phyloP scores from a whole-genome alignment of 2,329 filamentous ascomycete genomes.

The Paraphaeosphaeria minitans region DNA sequence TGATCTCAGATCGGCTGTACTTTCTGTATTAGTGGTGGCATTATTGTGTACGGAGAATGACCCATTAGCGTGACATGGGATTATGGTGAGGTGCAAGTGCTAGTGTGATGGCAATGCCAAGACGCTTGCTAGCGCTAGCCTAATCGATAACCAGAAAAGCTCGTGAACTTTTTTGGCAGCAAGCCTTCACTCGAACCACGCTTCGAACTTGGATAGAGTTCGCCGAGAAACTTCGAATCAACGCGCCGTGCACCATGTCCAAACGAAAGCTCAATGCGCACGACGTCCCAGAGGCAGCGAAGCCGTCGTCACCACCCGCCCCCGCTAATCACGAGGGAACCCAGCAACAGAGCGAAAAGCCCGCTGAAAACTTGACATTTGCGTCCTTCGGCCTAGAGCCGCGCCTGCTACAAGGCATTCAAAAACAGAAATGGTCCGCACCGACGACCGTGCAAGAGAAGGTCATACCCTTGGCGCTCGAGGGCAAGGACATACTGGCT shows the following conservation, averaged over 20 bases:
- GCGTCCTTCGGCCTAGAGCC: conserved; percentile 79
- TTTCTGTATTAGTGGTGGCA: too few species aligned
- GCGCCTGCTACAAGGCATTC: conserved; percentile 83
- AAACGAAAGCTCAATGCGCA: conserved; percentile 59
- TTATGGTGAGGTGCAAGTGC: too few species aligned
- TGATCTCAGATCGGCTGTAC: too few species aligned
- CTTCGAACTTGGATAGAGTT: too few species aligned
- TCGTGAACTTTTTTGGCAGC: too few species aligned
- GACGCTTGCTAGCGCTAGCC: background rate
- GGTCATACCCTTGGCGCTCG: conserved; percentile 84
- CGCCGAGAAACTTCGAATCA: too few species aligned
- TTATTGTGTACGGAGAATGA: too few species aligned
- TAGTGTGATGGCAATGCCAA: background rate
- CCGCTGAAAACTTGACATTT: conserved; percentile 64
- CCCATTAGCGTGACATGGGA: too few species aligned
- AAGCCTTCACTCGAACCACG: too few species aligned
- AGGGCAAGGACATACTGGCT: conserved; percentile 87
- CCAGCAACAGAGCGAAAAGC: conserved; percentile 15
- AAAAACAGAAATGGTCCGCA: conserved; percentile 79
- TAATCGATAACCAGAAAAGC: background rate
- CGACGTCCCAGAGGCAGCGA: conserved; percentile 49
- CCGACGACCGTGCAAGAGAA: conserved; percentile 89
- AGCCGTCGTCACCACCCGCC: conserved; percentile 24
- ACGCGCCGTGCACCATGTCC: conserved; percentile 15
- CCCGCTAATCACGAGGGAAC: conserved; percentile 7